Evolutionary conservation across 495 filamentous ascomycete genomes (phyloP).

Genomic region (Hypoxylon crocopeplum): DNA sequence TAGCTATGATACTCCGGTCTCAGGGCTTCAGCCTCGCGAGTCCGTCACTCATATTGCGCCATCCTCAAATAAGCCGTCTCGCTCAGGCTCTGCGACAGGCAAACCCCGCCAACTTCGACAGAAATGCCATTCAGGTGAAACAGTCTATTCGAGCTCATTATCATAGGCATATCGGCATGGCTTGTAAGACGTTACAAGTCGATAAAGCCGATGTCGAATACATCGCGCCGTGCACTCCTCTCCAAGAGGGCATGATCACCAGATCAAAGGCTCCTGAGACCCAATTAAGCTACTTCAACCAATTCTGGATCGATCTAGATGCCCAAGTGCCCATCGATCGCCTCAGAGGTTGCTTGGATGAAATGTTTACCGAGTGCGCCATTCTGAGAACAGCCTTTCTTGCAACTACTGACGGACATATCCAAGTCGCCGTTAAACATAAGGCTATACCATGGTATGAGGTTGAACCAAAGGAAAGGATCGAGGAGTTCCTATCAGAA

Average conservation of each 20-base stretch:
- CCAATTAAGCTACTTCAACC: slow-evolving; percentile 69
- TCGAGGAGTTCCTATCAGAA: slow-evolving; percentile 40
- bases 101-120: slow-evolving; percentile 25
- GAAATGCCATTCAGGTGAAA: slow-evolving; percentile 50
- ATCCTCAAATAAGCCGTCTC: slow-evolving; percentile 60
- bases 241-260: slow-evolving; percentile 83
- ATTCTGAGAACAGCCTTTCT: slow-evolving; percentile 73
- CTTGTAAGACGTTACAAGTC: slow-evolving; percentile 18
- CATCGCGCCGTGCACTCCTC: slow-evolving; percentile 76
- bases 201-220: slow-evolving; percentile 61
- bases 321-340: slow-evolving; percentile 44
- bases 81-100: slow-evolving; percentile 47
- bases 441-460: slow-evolving; percentile 57
- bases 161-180: slow-evolving; percentile 57
- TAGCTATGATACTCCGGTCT: slow-evolving; percentile 60
- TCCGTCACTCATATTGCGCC: slow-evolving; percentile 69
- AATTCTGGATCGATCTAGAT: slow-evolving; percentile 65
- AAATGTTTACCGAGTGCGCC: slow-evolving; percentile 54
- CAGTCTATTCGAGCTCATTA: slow-evolving; percentile 64
- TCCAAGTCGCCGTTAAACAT: slow-evolving; percentile 68
- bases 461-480: slow-evolving; percentile 18
- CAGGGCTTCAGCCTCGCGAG: slow-evolving; percentile 62
- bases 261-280: slow-evolving; percentile 62
- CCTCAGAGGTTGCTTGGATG: slow-evolving; percentile 60
- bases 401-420: slow-evolving; percentile 69